Conservation (phyloP, 2,329 filamentous ascomycete genomes). For the Penicillium crustosum region DNA sequence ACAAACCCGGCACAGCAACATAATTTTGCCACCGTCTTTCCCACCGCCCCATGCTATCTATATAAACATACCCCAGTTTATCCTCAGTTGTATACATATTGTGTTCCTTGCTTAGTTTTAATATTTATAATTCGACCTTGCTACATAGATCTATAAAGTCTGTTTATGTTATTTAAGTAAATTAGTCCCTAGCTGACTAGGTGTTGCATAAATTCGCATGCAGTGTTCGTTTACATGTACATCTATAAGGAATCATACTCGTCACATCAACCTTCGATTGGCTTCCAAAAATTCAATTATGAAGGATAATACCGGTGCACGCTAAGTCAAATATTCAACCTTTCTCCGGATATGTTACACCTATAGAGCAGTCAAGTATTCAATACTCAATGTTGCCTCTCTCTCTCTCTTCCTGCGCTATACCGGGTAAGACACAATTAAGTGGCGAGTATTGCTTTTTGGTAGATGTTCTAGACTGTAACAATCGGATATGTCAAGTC, state of each 20-base stretch:
- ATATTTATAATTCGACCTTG: not conserved
- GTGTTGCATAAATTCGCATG: not conserved
- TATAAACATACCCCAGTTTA: not conserved
- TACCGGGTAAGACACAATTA: not conserved
- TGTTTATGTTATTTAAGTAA: not conserved
- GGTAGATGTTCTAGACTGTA: not conserved
- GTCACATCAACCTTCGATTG: not conserved
- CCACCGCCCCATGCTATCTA: not conserved
- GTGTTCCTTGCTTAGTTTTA: not conserved
- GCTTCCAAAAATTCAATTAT: not conserved
- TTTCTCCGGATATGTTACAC: not conserved
- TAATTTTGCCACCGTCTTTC: constrained; percentile 1
- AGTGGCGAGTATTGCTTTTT: not conserved
- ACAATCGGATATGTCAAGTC: not conserved
- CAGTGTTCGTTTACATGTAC: not conserved
- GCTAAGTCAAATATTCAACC: no score
- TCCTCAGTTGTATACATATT: not conserved
- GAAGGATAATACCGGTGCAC: no score
- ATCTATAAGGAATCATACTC: not conserved
- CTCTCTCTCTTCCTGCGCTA: not conserved
- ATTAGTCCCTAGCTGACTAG: not conserved
- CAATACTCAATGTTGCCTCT: not conserved
- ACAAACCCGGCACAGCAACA: constrained; percentile 14
- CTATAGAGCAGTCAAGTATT: not conserved
- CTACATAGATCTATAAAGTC: rapidly evolving